Base-by-base conservation (phyloP, 345 rosid species). In the Jatropha curcas region DNA sequence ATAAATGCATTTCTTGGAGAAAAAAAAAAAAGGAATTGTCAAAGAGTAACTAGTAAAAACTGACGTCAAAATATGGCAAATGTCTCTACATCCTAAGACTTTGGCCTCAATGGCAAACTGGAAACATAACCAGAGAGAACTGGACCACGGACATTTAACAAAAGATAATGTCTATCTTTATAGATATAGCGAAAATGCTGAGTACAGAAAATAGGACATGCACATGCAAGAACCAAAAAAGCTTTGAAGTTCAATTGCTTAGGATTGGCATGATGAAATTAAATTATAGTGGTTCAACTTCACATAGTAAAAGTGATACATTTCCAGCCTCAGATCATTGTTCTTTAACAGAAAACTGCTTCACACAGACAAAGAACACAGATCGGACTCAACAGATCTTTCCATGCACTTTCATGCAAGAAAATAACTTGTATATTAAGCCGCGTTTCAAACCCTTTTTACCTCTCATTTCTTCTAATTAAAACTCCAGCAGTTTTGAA, bases 321-420 rank as follows among this genome's bases (percentile, higher is more conserved):
- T 53, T n/a, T n/a, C 51, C 65, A 94, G n/a, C 98, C 97, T 92
- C 84, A 94, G 79, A 75, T 84, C 87, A 53, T 84, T 86, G 65
- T 81, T 94, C 85, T 77, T 92, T 83, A 82, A 63, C 71, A 94
- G 86, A 82, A 94, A 87, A n/a, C 82, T 94, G 98, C 84, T 92
- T 94, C 74, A 94, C 76, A 66, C 96, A 92, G 72, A 92, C 91
- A 77, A 94, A n/a, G 94, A 81, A 87, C 89, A 78, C n/a, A 94
- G 90, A 83, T 94, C 97, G 6, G 98, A 94, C 85, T 94, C 98
- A 34, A 92, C 85, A 10, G 97, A 94, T 87, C 98, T 89, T 89
- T 94, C 98, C n/a, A 76, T 94, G 98, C 73, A 94, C 98, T 85
- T 94, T n/a, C 98, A 82, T 94, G n/a, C 98, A 73, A 94, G 97